phyloP scores from a whole-genome alignment of 2,329 filamentous ascomycete species.

The Sporothrix brunneoviolacea region DNA sequence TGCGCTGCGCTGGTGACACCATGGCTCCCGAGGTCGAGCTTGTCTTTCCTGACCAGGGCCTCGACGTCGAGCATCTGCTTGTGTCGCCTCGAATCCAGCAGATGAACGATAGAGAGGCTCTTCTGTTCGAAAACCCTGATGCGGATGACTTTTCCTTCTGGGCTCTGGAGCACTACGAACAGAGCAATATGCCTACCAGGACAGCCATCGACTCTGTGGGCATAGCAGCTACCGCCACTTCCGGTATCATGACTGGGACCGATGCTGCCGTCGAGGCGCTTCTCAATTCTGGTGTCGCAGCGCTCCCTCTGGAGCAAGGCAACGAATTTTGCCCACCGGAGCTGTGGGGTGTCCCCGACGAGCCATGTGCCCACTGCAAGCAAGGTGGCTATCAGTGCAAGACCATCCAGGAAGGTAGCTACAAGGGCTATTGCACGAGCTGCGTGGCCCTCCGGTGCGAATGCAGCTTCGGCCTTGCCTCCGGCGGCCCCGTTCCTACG shows the following conservation, averaged over 20 bases:
- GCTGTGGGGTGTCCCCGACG: slow-evolving; percentile 36
- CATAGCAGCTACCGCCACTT: slow-evolving; percentile 11
- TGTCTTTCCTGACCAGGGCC: slow-evolving; percentile 16
- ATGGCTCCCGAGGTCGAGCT: slow-evolving; percentile 22
- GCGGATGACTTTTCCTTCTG: slow-evolving; percentile 55
- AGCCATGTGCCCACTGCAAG: slow-evolving; percentile 47
- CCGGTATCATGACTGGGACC: slow-evolving; percentile 16
- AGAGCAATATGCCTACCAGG: slow-evolving; percentile 27
- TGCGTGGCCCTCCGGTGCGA: slow-evolving; percentile 53
- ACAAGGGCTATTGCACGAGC: slow-evolving; percentile 55
- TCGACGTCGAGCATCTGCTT: slow-evolving; percentile 11
- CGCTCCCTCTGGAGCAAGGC: slow-evolving; percentile 23
- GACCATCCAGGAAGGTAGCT: slow-evolving; percentile 51
- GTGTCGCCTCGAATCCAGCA: slow-evolving; percentile 5
- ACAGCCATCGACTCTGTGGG: slow-evolving; percentile 9
- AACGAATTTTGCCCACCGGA: slow-evolving; percentile 25
- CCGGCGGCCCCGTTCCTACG: slow-evolving; percentile 26
- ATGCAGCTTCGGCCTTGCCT: slow-evolving; percentile 47
- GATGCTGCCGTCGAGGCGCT: slow-evolving; percentile 6
- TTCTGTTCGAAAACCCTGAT: slow-evolving; percentile 49
- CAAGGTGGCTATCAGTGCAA: slow-evolving; percentile 53
- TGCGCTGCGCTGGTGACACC: slow-evolving; percentile 16
- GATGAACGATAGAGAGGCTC: slow-evolving; percentile 24
- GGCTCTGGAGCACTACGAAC: slow-evolving; percentile 51
- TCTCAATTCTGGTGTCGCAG: not conserved